phyloP scores from a whole-genome alignment of 2,329 filamentous ascomycete genomes.

The Sordariomycetes sp. region DNA sequence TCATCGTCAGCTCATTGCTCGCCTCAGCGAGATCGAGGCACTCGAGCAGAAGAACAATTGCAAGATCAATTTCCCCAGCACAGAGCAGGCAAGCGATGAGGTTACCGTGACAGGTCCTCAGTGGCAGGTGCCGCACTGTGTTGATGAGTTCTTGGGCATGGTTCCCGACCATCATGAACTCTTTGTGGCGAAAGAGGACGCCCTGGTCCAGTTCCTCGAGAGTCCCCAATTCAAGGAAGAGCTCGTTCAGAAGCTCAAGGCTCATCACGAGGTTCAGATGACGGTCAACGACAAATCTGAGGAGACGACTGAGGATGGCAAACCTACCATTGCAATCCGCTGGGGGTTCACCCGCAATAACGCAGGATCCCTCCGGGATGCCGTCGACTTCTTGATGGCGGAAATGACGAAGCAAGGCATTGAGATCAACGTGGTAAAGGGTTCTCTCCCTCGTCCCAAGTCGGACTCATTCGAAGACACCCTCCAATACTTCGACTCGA shows the following conservation, averaged over 20 bases:
- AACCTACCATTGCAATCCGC: conserved; percentile 52
- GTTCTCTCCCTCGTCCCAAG: conserved; percentile 94
- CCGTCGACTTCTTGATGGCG: conserved; percentile 86
- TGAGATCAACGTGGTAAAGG: conserved; percentile 80
- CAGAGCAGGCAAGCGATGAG: conserved; percentile 92
- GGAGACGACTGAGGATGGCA: conserved; percentile 47
- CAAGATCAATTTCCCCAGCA: conserved; percentile 97
- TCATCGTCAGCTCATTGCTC: conserved; percentile 85
- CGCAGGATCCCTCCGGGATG: conserved; percentile 87
- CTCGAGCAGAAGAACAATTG: conserved; percentile 99
- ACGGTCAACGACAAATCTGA: conserved; percentile 58
- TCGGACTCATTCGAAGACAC: conserved; percentile 98
- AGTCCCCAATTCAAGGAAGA: conserved; percentile 74
- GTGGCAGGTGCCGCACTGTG: conserved; percentile 95
- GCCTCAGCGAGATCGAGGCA: conserved; percentile 82
- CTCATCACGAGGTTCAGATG: conserved; percentile 85
- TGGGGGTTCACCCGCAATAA: conserved; percentile 95
- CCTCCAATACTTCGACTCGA: conserved; percentile 92
- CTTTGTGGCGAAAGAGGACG: conserved; percentile 65
- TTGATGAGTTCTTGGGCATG: conserved; percentile 95
- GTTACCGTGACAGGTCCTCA: conserved; percentile 94
- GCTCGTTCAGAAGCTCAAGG: conserved; percentile 74
- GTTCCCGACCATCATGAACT: conserved; percentile 94
- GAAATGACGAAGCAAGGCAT: conserved; percentile 81
- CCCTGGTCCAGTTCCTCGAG: conserved; percentile 73